Evolutionary conservation across 129 eudicot species (phyloP), one percentile per base, ranked within the genome.

Genomic region (Glebionis coronaria): DNA sequence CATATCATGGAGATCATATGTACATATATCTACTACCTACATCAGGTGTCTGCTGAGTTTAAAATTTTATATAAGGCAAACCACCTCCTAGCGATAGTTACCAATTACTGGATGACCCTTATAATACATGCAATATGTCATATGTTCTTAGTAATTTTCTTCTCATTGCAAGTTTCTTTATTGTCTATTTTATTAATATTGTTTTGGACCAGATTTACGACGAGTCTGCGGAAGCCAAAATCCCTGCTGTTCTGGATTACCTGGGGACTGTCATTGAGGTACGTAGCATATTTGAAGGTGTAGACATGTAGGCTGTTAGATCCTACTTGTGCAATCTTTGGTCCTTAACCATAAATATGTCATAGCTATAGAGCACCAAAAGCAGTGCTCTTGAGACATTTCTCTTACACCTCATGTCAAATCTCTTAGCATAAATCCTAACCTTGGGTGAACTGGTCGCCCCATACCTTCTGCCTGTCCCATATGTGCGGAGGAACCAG

Each of bases 201-300:
- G 19, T 79, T 8, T 65, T 21, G 61, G 29, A 45, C 56, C 85
- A 92, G 98, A 84, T 92, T n/a, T 92, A 92, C 69, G 83, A 78
- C 12, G 99, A 88, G 54, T 93, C 99, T 56, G 99, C 99, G 20
- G 87, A 76, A 81, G 99, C 96, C 52, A 93, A 93, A 79, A 84
- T 93, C 60, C 97, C 97, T 5, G 96, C 99, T n/a, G 99, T 93
- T 69, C 77, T 86, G 73, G 99, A 93, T 68, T 93, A 93, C 85
- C 70, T 93, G 61, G 95, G 83, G 82, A 93, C 97, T 31, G 80
- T 92, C 56, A 75, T 88, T 51, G 96, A 92, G 96, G 98, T 92
- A 68, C 16, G 57, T 76, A 59, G 42, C 73, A 55, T 35, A 52
- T 29, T 40, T 56, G 44, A 58, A 57, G 55, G 27, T 29, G 18